A percentile compares a stretch with the other conserved stretches of the same genome.
Evolutionary conservation across 1,139 yeast species (phyloP).

Genomic region (Groenewaldozyma auringiensis): DNA sequence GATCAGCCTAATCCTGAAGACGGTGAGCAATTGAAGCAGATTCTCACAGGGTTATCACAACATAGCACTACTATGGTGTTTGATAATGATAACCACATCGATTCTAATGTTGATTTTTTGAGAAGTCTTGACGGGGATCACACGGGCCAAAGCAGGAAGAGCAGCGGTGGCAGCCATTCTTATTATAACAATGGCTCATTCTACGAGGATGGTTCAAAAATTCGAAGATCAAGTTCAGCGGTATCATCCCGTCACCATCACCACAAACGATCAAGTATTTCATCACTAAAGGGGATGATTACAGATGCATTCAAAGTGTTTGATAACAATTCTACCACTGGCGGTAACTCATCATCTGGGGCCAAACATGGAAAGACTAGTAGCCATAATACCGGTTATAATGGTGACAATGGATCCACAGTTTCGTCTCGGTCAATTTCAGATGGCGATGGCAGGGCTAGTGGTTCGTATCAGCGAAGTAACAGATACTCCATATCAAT

Average conservation of each 20-base stretch:
- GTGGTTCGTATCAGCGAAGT: not conserved
- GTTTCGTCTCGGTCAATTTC: conserved; percentile 3
- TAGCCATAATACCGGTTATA: not conserved
- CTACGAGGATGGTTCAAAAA: conserved; percentile 1
- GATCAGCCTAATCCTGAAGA: conserved; percentile 17
- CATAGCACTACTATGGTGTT: conserved; percentile 29
- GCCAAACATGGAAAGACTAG: not conserved
- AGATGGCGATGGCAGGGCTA: not conserved
- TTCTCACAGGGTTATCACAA: conserved; percentile 32
- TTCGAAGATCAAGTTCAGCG: conserved; percentile 16
- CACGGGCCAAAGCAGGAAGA: conserved; percentile 11
- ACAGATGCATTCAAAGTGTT: conserved; percentile 29
- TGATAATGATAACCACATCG: conserved; percentile 32
- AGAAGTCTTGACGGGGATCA: conserved; percentile 41
- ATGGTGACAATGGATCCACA: conserved; percentile 2
- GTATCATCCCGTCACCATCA: conserved; percentile 13
- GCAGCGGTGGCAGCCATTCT: conserved; percentile 6
- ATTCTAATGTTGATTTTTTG: conserved; percentile 52
- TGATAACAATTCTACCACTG: conserved; percentile 11
- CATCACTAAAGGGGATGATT: conserved; percentile 23
- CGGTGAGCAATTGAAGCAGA: conserved; percentile 27
- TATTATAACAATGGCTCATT: conserved; percentile 6
- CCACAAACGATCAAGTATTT: conserved; percentile 21
- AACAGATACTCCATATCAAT: not conserved
- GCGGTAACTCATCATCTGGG: not conserved